Conservation (phyloP, 768 basidiomycete genomes). For the Kwoniella sp. region DNA sequence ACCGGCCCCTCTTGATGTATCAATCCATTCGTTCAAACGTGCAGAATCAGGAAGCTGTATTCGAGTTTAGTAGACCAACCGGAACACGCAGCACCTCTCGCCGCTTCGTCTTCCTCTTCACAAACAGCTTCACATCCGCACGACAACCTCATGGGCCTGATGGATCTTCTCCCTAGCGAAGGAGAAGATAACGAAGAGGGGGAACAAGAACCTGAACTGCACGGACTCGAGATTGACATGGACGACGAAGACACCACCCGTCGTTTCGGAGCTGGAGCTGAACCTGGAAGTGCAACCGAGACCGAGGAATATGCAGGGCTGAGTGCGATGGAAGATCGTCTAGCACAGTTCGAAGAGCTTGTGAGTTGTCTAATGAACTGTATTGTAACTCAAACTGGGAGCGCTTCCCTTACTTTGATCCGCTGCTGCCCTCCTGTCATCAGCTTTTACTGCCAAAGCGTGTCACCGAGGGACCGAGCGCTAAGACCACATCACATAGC, state of each 20-base stretch:
- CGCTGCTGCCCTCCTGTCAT: too few relatives aligned
- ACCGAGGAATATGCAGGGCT: not conserved
- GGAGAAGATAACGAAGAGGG: slow-evolving; percentile 3
- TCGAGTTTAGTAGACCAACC: not conserved
- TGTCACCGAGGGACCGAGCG: too few relatives aligned
- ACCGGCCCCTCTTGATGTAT: too few relatives aligned
- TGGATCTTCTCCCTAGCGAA: not conserved
- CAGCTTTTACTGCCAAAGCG: too few relatives aligned
- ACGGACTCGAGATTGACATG: slow-evolving; percentile 8
- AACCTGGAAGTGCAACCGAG: not conserved
- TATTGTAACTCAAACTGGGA: too few relatives aligned
- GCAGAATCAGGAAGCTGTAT: not conserved
- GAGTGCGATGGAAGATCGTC: slow-evolving; percentile 23
- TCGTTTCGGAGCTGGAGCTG: too few relatives aligned
- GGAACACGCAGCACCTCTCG: not conserved
- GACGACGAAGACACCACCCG: not conserved
- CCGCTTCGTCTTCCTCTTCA: not conserved
- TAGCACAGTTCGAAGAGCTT: slow-evolving; percentile 8
- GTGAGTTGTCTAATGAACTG: slow-evolving; percentile 20
- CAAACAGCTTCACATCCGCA: not conserved
- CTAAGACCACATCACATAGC: too few relatives aligned
- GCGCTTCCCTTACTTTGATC: not conserved
- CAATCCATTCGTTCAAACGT: too few relatives aligned
- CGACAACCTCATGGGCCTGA: not conserved
- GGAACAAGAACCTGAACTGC: slow-evolving; percentile 1